Evolutionary conservation across 176 grass and related monocot genomes (phyloP).

Genomic region (Triticum timopheevii): DNA sequence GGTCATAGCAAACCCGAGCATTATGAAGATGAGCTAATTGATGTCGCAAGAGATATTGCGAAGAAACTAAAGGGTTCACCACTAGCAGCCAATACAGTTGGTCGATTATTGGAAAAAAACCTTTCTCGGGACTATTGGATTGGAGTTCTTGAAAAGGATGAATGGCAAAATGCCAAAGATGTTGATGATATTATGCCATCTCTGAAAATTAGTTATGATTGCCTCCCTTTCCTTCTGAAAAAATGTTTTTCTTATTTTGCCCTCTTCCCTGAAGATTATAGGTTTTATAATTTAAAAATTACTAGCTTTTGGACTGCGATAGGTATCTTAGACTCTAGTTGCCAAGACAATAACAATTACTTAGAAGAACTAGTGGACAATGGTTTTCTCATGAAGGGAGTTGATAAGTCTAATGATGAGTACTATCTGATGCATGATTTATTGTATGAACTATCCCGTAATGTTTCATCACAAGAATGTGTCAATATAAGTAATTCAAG

Average conservation of each 20-base stretch:
- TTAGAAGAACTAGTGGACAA: no score
- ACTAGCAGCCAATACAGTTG: neutral
- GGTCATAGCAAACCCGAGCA: neutral
- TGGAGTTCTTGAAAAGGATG: neutral
- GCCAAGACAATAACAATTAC: fast-evolving
- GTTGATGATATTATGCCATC: neutral
- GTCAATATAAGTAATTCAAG: neutral
- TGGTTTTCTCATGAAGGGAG: no score
- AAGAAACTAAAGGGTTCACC: neutral
- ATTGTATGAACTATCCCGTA: neutral
- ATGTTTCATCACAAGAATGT: neutral
- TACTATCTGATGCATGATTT: neutral
- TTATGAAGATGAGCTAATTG: neutral
- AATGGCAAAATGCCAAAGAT: neutral
- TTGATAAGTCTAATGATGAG: neutral
- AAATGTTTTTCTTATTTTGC: neutral
- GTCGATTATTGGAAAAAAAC: neutral
- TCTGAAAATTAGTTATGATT: neutral
- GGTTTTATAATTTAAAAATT: no score
- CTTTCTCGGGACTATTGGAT: neutral
- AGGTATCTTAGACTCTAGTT: no score
- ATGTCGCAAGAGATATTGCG: neutral
- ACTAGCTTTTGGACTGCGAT: no score
- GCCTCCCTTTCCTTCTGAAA: neutral
- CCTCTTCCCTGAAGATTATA: neutral